phyloP scores from a whole-genome alignment of 2,329 filamentous ascomycete genomes.

The Neonectria magnoliae region DNA sequence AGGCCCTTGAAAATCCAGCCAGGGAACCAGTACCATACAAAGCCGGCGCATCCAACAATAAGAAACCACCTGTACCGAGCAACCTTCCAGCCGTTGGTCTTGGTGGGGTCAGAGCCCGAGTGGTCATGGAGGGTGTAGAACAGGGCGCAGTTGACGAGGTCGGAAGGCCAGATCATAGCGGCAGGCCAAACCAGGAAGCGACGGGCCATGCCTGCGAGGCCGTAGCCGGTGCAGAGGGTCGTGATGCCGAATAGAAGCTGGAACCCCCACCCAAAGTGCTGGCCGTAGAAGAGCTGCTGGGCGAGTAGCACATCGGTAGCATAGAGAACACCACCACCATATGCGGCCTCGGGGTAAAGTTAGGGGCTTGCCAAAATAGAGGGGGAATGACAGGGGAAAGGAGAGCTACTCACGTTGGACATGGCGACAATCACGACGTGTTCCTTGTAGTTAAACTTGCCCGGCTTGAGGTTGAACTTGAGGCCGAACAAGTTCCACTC shows the following conservation, averaged over 20 bases:
- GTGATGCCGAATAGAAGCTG: slow-evolving; percentile 64
- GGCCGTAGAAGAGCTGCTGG: slow-evolving; percentile 66
- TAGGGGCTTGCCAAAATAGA: slow-evolving; percentile 29
- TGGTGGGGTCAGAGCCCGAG: slow-evolving; percentile 57
- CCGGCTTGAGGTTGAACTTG: slow-evolving; percentile 66
- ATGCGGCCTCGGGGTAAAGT: slow-evolving; percentile 57
- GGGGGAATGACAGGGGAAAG: background rate
- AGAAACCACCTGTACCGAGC: slow-evolving; percentile 73
- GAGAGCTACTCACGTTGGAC: slow-evolving; percentile 64
- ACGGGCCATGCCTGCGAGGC: slow-evolving; percentile 63
- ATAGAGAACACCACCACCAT: slow-evolving; percentile 67
- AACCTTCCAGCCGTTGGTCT: slow-evolving; percentile 69
- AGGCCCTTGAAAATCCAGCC: slow-evolving; percentile 71
- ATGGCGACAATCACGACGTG: slow-evolving; percentile 71
- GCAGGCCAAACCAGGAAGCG: slow-evolving; percentile 65
- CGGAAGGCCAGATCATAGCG: slow-evolving; percentile 68
- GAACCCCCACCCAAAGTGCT: slow-evolving; percentile 64
- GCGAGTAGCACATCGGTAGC: slow-evolving; percentile 61
- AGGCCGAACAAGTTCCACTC: slow-evolving; percentile 62
- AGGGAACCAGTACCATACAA: slow-evolving; percentile 69
- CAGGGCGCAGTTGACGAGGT: slow-evolving; percentile 63
- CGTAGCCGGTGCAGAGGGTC: slow-evolving; percentile 67
- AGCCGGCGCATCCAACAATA: slow-evolving; percentile 62
- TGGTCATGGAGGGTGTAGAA: slow-evolving; percentile 61
- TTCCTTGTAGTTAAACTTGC: slow-evolving; percentile 70